These are phyloP conservation scores for Delitschia confertaspora DNA, from an alignment of 495 filamentous ascomycete species.

Conservation along the genomic window DNA sequence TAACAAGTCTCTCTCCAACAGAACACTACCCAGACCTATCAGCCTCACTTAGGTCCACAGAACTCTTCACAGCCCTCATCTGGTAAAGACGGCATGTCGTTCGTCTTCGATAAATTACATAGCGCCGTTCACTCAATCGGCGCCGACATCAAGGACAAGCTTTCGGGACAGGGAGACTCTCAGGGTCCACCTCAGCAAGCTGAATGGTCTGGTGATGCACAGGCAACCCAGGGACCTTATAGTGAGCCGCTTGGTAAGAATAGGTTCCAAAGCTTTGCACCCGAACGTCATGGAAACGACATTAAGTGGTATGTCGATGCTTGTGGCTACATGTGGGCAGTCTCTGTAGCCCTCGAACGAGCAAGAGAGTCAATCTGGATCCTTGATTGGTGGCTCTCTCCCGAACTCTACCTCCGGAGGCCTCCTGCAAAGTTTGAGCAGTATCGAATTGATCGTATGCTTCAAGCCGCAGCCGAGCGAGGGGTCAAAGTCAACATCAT, in stretches of 20 bases:
- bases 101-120: constrained; percentile 51
- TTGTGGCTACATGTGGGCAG: constrained; percentile 84
- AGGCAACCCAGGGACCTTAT: constrained; percentile 9
- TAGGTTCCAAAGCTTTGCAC: constrained; percentile 76
- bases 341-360: constrained; percentile 73
- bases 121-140: constrained; percentile 45
- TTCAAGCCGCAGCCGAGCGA: constrained; percentile 75
- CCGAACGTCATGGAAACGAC: constrained; percentile 53
- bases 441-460: constrained; percentile 85
- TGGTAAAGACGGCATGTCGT: constrained; percentile 34
- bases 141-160: constrained; percentile 41
- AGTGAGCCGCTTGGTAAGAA: constrained; percentile 45
- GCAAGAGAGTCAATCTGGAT: constrained; percentile 85
- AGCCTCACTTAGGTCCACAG: constrained; percentile 18
- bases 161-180: constrained; percentile 31
- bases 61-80: constrained; percentile 30
- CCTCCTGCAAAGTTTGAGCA: constrained; percentile 73
- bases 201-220: background rate
- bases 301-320: constrained; percentile 93
- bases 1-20: no score
- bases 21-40: constrained; percentile 6
- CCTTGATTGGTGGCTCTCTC: constrained; percentile 88
- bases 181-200: constrained; percentile 11
- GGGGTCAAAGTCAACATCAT: constrained; percentile 84
- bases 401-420: constrained; percentile 80